phyloP scores from a whole-genome alignment of 331 rosid genomes.

The Acacia concinna region DNA sequence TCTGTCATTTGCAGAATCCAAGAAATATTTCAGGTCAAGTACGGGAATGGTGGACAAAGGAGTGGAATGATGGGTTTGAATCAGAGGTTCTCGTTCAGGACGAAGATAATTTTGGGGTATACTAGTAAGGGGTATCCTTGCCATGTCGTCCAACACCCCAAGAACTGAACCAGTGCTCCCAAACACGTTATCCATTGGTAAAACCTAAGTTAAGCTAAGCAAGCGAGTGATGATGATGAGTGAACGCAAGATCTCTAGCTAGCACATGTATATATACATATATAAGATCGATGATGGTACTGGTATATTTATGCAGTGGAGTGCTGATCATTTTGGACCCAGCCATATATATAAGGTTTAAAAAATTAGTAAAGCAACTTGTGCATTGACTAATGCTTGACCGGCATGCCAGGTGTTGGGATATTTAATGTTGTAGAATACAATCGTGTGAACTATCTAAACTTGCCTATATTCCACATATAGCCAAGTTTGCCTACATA shows the following conservation, averaged over 20 bases:
- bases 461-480: not conserved
- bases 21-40: conserved; percentile 44
- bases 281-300: not conserved
- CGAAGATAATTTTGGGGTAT: conserved; percentile 53
- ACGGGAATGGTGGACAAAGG: conserved; percentile 44
- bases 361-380: not conserved
- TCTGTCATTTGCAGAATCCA: not conserved
- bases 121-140: conserved; percentile 27
- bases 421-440: not conserved
- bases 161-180: conserved; percentile 35
- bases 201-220: not conserved
- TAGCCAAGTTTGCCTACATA: not conserved
- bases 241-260: not conserved
- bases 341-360: not conserved
- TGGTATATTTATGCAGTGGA: conserved; percentile 29
- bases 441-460: not conserved
- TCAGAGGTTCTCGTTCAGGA: conserved; percentile 29
- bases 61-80: conserved; percentile 25
- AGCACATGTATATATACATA: not conserved
- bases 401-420: not conserved
- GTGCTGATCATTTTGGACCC: conserved; percentile 31
- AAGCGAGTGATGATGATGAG: not conserved
- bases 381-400: conserved; percentile 21
- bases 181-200: conserved; percentile 35
- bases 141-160: conserved; percentile 46